These are phyloP conservation scores for Radiomyces spectabilis DNA, from an alignment of 192 early-diverging fungal species.

Conservation along the genomic window DNA sequence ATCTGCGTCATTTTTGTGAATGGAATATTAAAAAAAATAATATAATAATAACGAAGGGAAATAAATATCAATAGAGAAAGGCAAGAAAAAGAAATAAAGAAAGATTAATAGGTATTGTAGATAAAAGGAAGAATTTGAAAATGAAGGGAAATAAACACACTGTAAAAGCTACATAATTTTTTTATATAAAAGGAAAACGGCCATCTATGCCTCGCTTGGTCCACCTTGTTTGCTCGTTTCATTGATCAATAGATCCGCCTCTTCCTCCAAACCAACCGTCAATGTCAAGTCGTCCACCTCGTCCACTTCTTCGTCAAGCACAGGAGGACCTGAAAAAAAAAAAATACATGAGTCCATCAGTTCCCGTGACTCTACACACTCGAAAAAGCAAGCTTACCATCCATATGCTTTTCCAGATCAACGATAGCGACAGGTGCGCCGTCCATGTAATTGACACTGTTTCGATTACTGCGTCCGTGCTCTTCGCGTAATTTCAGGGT, in stretches of 20 bases:
- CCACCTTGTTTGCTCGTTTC: not conserved
- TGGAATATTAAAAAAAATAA: not conserved
- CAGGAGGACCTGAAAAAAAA: not conserved
- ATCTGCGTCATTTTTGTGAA: not conserved
- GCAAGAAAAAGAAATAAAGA: not conserved
- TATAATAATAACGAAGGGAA: not conserved
- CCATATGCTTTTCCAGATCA: constrained; percentile 27
- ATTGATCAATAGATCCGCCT: no score
- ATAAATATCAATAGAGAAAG: no score
- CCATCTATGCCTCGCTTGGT: not conserved
- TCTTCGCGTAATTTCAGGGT: constrained; percentile 17
- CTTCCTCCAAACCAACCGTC: not conserved
- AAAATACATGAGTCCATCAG: not conserved
- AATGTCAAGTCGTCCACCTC: constrained; percentile 1
- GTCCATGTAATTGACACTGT: constrained; percentile 38
- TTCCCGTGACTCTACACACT: no score
- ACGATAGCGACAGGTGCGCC: constrained; percentile 33
- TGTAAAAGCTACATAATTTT: not conserved
- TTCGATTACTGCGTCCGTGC: constrained; percentile 33
- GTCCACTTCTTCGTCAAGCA: constrained; percentile 1
- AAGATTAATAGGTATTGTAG: not conserved
- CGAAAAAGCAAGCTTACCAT: constrained; percentile 17
- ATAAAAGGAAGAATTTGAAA: not conserved
- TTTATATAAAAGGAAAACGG: not conserved
- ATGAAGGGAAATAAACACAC: not conserved